Conservation (phyloP, 306 rosid genomes). For the Heteromeles arbutifolia region DNA sequence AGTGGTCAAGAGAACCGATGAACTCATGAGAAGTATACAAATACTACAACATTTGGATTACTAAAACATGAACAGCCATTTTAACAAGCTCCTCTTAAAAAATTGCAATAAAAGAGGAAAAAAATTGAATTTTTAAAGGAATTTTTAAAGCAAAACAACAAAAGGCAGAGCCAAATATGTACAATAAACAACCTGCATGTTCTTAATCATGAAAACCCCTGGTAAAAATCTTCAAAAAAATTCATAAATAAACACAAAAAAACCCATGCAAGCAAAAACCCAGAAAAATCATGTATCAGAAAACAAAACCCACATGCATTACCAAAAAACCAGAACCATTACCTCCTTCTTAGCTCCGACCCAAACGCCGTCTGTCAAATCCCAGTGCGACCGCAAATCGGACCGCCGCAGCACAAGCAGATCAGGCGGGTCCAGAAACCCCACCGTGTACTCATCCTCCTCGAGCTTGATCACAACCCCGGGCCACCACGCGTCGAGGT, state of each 20-base stretch:
- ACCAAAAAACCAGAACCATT: neutral
- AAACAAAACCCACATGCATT: neutral
- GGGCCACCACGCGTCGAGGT: conserved; percentile 4
- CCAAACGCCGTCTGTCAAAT: conserved; percentile 4
- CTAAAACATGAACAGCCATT: neutral
- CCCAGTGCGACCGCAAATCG: conserved; percentile 11
- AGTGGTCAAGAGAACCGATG: neutral
- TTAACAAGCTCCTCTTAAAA: neutral
- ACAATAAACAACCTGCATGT: neutral
- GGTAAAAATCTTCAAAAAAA: neutral
- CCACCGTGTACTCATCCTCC: neutral
- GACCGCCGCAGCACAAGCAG: neutral
- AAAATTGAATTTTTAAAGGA: too few relatives aligned
- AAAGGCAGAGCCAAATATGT: neutral
- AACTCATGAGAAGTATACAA: neutral
- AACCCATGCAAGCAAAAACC: neutral
- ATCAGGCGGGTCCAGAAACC: conserved; percentile 17
- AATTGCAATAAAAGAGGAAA: neutral
- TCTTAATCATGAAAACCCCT: neutral
- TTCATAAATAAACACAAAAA: neutral
- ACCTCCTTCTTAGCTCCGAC: conserved; percentile 6
- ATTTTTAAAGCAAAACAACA: neutral
- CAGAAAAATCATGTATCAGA: neutral
- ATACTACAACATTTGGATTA: neutral
- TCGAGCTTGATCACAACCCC: conserved; percentile 10